A percentile compares a stretch with the other conserved stretches of the same genome.
phyloP scores from a whole-genome alignment of 1,284 basidiomycete genomes.

The Malassezia furfur region DNA sequence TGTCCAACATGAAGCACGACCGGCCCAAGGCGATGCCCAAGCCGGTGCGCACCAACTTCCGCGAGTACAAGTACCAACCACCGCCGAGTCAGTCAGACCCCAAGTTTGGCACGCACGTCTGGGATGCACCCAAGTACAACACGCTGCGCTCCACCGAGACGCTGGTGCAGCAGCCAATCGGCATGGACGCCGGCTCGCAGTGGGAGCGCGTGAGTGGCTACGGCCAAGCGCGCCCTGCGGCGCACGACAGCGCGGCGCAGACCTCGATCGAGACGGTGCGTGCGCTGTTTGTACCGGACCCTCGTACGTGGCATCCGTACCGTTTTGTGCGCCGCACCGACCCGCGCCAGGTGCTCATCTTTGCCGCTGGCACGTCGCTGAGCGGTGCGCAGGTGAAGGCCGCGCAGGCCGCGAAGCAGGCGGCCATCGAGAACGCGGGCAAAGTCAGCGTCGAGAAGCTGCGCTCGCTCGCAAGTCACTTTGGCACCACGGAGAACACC shows the following conservation, averaged over 20 bases:
- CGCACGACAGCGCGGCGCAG: not conserved
- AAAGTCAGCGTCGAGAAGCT: not conserved
- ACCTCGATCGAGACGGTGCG: not conserved
- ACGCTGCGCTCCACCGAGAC: constrained; percentile 2
- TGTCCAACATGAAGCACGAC: not conserved
- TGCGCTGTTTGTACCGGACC: constrained; percentile 39
- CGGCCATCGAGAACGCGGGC: not conserved
- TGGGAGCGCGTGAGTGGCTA: constrained; percentile 11
- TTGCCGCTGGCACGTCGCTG: constrained; percentile 30
- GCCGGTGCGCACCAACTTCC: not conserved
- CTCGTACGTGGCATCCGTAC: constrained; percentile 35
- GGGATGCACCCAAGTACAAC: constrained; percentile 3
- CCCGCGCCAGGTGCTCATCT: constrained; percentile 41
- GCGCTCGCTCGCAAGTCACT: constrained; percentile 13
- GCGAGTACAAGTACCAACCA: not conserved
- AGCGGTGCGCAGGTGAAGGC: constrained; percentile 22
- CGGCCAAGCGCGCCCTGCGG: not conserved
- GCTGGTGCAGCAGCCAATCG: constrained; percentile 5
- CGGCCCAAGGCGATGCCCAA: not conserved
- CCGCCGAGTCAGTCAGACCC: not conserved
- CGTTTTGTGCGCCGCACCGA: constrained; percentile 40
- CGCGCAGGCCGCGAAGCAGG: constrained; percentile 13
- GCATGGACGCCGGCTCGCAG: constrained; percentile 12
- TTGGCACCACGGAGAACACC: constrained; percentile 16
- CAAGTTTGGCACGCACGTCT: not conserved